These are phyloP conservation scores for Phytophthora sojae DNA, from an alignment of 352 stramenopile species.

Conservation along the genomic window DNA sequence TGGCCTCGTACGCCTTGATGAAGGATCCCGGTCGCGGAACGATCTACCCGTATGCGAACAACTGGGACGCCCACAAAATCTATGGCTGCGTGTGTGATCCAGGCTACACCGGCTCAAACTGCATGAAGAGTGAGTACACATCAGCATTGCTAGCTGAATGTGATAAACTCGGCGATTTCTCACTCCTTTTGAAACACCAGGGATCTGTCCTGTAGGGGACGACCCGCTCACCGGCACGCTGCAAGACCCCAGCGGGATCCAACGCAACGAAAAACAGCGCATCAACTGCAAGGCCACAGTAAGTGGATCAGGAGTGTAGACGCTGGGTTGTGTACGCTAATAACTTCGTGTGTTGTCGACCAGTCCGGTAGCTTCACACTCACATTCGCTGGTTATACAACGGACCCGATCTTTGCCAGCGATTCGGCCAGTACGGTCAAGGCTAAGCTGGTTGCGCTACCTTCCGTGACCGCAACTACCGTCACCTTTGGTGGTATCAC, in stretches of 20 bases:
- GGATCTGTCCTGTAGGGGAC: conserved; percentile 82
- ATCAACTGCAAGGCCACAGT: conserved; percentile 79
- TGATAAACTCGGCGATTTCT: neutral
- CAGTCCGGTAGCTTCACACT: conserved; percentile 87
- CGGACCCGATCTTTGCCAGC: conserved; percentile 65
- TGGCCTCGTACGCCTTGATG: conserved; percentile 63
- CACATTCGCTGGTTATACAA: conserved; percentile 81
- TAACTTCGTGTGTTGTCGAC: neutral
- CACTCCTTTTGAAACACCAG: conserved; percentile 25
- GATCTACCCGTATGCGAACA: conserved; percentile 64
- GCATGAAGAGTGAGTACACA: conserved; percentile 63
- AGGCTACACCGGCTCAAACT: conserved; percentile 82
- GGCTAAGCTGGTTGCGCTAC: conserved; percentile 61
- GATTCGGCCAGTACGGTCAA: conserved; percentile 62
- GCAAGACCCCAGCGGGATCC: conserved; percentile 64
- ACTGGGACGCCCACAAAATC: conserved; percentile 89
- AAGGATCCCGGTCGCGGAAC: conserved; percentile 64
- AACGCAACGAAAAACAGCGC: conserved; percentile 75
- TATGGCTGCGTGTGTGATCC: conserved; percentile 88
- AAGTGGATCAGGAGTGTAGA: conserved; percentile 6
- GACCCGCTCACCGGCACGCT: conserved; percentile 87
- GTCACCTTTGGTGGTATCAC: conserved; percentile 80
- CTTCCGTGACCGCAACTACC: conserved; percentile 67
- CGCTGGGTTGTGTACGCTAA: neutral
- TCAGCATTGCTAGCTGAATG: neutral